phyloP scores from a whole-genome alignment of 225 moss, liverwort and hornwort genomes.

The Physcomitrellopsis africana region DNA sequence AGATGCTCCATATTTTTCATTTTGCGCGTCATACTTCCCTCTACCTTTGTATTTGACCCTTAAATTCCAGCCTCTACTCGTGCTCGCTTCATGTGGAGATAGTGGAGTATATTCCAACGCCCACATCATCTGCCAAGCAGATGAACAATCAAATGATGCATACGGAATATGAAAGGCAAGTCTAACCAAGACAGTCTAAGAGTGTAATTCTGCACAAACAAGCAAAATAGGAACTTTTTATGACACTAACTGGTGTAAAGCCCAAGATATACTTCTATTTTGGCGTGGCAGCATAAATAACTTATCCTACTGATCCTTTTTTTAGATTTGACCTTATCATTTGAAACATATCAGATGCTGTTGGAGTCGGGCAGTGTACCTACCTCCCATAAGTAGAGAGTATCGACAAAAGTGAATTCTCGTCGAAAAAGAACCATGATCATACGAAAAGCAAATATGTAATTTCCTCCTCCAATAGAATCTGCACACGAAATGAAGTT shows the following conservation, averaged over 20 bases:
- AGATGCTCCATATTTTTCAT: conserved; percentile 74
- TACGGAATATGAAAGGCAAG: too few relatives aligned
- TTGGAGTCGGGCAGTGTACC: background rate
- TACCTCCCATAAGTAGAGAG: conserved; percentile 99
- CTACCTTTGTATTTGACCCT: conserved; percentile 56
- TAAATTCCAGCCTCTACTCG: conserved; percentile 52
- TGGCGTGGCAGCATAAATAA: too few relatives aligned
- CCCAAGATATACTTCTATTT: too few relatives aligned
- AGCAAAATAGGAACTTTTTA: too few relatives aligned
- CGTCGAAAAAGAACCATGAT: conserved; percentile 97
- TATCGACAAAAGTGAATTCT: conserved; percentile 96
- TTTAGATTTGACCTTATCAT: background rate
- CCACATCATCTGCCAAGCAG: conserved; percentile 92
- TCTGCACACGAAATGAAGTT: conserved; percentile 44
- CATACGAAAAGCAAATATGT: conserved; percentile 94
- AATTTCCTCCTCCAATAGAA: conserved; percentile 89
- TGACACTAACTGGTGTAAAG: too few relatives aligned
- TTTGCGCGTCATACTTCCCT: conserved; percentile 90
- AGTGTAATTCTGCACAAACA: too few relatives aligned
- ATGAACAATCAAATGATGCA: conserved; percentile 13
- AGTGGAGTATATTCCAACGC: conserved; percentile 80
- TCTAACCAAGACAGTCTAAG: too few relatives aligned
- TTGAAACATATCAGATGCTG: too few relatives aligned
- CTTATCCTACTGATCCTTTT: background rate
- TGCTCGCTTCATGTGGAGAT: conserved; percentile 56